A percentile compares a stretch with the other conserved stretches of the same genome.
These are phyloP conservation scores for Moesziomyces antarcticus DNA, from an alignment of 1,284 basidiomycete species.

Conservation along the genomic window DNA sequence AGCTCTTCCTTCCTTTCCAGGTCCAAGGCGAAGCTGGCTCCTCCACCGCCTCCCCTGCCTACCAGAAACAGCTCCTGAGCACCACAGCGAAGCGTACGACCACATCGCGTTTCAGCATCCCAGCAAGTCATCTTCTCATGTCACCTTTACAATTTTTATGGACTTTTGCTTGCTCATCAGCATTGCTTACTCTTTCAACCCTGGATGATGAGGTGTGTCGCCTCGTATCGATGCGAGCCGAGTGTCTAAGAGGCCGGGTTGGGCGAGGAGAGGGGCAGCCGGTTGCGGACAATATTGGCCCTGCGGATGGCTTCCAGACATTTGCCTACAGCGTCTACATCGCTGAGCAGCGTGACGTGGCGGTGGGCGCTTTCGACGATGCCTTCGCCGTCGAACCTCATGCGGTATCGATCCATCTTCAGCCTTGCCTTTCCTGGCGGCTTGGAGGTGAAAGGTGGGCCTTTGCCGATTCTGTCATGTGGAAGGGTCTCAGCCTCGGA, in stretches of 20 bases:
- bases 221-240: neutral
- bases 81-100: neutral
- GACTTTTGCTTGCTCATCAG: neutral
- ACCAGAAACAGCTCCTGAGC: conserved; percentile 22
- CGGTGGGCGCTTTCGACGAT: conserved; percentile 56
- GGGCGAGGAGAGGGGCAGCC: neutral
- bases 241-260: neutral
- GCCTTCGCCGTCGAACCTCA: conserved; percentile 43
- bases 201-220: neutral
- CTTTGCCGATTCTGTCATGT: conserved; percentile 4
- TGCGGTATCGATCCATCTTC: conserved; percentile 23
- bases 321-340: conserved; percentile 46
- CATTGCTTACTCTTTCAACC: neutral
- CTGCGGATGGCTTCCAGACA: conserved; percentile 36
- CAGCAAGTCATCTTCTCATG: neutral
- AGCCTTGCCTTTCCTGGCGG: conserved; percentile 18
- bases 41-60: conserved; percentile 33
- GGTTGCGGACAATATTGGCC: conserved; percentile 22
- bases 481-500: conserved; percentile 29
- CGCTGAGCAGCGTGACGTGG: conserved; percentile 61
- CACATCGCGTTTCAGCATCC: neutral
- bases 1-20: conserved; percentile 34
- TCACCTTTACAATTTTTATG: neutral
- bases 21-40: conserved; percentile 21
- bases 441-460: conserved; percentile 17